Conservation (phyloP, 2,329 filamentous ascomycete species). For the Monosporascus sp. region DNA sequence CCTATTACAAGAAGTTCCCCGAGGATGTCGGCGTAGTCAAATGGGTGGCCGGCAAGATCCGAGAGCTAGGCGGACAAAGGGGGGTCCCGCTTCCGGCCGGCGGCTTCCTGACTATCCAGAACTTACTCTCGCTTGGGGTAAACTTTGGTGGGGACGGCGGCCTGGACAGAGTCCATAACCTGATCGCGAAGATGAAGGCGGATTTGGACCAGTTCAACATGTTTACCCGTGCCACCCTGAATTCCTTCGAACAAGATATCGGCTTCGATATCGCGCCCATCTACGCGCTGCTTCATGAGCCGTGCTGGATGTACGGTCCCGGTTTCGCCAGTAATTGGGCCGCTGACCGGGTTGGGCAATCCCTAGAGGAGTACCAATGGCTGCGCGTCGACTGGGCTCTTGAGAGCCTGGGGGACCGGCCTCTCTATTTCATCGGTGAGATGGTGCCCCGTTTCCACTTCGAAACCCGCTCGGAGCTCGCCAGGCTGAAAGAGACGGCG, state of each 20-base stretch:
- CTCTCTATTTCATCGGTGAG: conserved; percentile 81
- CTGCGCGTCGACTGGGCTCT: conserved; percentile 36
- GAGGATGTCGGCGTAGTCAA: conserved; percentile 69
- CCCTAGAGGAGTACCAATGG: conserved; percentile 46
- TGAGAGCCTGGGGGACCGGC: conserved; percentile 34
- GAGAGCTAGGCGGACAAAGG: conserved; percentile 44
- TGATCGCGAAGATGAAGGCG: conserved; percentile 63
- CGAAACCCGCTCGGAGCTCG: conserved; percentile 71
- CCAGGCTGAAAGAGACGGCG: conserved; percentile 62
- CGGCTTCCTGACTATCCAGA: conserved; percentile 64
- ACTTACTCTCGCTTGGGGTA: conserved; percentile 75
- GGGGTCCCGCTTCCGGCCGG: conserved; percentile 62
- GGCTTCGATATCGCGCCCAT: conserved; percentile 73
- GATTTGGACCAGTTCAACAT: conserved; percentile 75
- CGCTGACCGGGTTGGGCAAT: conserved; percentile 57
- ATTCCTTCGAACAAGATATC: conserved; percentile 60
- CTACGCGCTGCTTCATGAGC: conserved; percentile 83
- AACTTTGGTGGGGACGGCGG: conserved; percentile 75
- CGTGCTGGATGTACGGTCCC: conserved; percentile 73
- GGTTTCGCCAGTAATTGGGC: conserved; percentile 67
- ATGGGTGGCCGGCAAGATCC: conserved; percentile 60
- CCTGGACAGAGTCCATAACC: conserved; percentile 67
- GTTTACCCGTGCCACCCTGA: conserved; percentile 66
- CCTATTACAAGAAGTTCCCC: conserved; percentile 81
- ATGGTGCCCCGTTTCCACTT: conserved; percentile 90